Base-by-base conservation (phyloP, 495 filamentous ascomycete species). In the Haplographium delicatum region DNA sequence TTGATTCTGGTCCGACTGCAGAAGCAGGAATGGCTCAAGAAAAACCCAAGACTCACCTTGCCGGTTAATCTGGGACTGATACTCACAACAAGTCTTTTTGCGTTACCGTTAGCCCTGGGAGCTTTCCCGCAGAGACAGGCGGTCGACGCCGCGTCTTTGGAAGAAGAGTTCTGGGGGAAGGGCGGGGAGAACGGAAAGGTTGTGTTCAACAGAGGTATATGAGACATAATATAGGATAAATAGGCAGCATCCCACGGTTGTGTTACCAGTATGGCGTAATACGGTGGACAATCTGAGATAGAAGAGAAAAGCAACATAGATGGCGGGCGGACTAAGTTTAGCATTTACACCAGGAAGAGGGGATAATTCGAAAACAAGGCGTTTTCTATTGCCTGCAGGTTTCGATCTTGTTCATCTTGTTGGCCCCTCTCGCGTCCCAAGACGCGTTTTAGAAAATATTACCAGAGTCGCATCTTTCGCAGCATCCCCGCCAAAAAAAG, bases 131-230 rank as follows among this genome's bases (percentile, higher is more conserved):
- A 95, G 72, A 72, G 88, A 47, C 90, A 98, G 73, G 75, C 74
- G 43, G 84, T 95, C 18, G 76, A 71, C 48, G 89, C 85, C 0
- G 70, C 72, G 7, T 80, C 68, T 15, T 62, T 98, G 35, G 93
- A 96, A 73, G 68, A 82, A 56, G 83, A 95, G 69, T 95, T 98
- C 64, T 81, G 80, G 69, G 81, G 78, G 0, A 74, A 75, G 41
- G 88, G 85, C n/a, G 89, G 88, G 0, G 69, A 81, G 39, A 75
- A 72, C 16, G 88, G 83, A 0, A 71, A 84, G 76, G 86, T 96
- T 7, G 88, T 87, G 61, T 96, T 96, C 62, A 96, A 96, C 63
- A 75, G 91, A 49, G 91, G 91, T 1, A 93, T 96, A 59, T 94
- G 72, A 64, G 28, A 4, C 25, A n/a, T 15, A 10, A 26, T 9